These are phyloP conservation scores for Myxozyma sirexii DNA, from an alignment of 805 yeast genomes.

Conservation along the genomic window DNA sequence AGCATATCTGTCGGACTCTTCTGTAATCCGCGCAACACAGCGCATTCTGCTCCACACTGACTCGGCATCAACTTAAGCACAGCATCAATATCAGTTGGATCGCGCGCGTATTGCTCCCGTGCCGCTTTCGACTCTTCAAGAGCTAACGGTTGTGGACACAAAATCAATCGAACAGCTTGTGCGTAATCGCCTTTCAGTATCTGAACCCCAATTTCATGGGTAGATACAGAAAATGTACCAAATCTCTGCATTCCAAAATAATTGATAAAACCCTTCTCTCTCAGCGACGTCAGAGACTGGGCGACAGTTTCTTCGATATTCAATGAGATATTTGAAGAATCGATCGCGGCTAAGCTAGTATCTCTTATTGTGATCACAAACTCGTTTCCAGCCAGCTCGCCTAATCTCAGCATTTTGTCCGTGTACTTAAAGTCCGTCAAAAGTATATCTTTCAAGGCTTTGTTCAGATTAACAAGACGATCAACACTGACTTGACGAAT, in stretches of 20 bases:
- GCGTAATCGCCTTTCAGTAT: slow-evolving; percentile 76
- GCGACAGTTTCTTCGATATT: slow-evolving; percentile 47
- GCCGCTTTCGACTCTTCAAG: slow-evolving; percentile 67
- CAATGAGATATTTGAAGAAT: slow-evolving; percentile 40
- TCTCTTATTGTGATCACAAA: slow-evolving; percentile 84
- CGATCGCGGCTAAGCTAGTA: slow-evolving; percentile 42
- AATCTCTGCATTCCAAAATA: slow-evolving; percentile 98
- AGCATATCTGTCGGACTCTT: slow-evolving; percentile 61
- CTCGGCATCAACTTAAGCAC: slow-evolving; percentile 83
- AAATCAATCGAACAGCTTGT: slow-evolving; percentile 72
- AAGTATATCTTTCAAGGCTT: slow-evolving; percentile 71
- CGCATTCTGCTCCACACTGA: slow-evolving; percentile 80
- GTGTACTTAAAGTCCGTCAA: slow-evolving; percentile 78
- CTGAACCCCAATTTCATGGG: slow-evolving; percentile 80
- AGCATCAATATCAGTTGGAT: slow-evolving; percentile 60
- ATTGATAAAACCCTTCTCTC: slow-evolving; percentile 78
- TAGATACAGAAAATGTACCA: slow-evolving; percentile 92
- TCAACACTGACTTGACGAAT: slow-evolving; percentile 69
- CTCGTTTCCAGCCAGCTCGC: slow-evolving; percentile 87
- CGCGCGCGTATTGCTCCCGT: slow-evolving; percentile 22
- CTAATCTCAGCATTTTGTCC: slow-evolving; percentile 65
- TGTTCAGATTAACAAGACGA: slow-evolving; percentile 75
- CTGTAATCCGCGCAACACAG: slow-evolving; percentile 66
- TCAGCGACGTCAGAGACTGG: slow-evolving; percentile 59
- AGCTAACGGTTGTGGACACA: slow-evolving; percentile 80